Conservation (phyloP, 805 yeast species). For the Hanseniaspora hatyaiensis region DNA sequence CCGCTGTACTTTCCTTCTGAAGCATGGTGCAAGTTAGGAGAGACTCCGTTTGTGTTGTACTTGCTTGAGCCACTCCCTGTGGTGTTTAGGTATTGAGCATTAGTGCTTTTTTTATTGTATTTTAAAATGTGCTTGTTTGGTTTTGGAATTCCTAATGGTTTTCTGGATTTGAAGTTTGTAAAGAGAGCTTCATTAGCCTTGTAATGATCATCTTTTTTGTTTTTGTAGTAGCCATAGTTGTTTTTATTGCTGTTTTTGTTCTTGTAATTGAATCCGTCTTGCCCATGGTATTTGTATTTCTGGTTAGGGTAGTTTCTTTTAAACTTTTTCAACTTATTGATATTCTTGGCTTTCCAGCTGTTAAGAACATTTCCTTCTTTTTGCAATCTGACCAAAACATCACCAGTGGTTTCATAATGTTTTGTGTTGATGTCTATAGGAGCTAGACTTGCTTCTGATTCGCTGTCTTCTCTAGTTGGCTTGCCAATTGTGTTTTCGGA, state of each 20-base stretch:
- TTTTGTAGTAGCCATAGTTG: constrained; percentile 14
- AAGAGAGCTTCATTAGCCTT: constrained; percentile 17
- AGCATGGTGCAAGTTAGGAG: constrained; percentile 4
- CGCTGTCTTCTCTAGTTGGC: constrained; percentile 9
- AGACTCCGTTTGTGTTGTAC: constrained; percentile 5
- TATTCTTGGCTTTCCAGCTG: constrained; percentile 9
- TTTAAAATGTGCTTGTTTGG: constrained; percentile 36
- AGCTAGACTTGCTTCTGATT: constrained; percentile 8
- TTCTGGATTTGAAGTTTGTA: constrained; percentile 33
- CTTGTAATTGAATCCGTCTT: too few relatives aligned
- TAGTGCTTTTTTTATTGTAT: too few relatives aligned
- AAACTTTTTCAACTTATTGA: constrained; percentile 6
- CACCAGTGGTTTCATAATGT: constrained; percentile 12
- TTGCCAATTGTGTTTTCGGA: too few relatives aligned
- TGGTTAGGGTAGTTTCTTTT: neutral
- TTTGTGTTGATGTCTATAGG: constrained; percentile 15
- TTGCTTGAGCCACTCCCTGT: too few relatives aligned
- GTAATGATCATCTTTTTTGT: constrained; percentile 12
- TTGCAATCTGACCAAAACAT: constrained; percentile 12
- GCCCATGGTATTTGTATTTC: constrained; percentile 9
- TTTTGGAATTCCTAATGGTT: constrained; percentile 57
- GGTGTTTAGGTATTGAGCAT: too few relatives aligned
- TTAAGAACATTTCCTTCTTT: neutral
- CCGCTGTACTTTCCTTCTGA: constrained; percentile 2
- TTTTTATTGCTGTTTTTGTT: too few relatives aligned